These are phyloP conservation scores for Diaporthe capsici DNA, from an alignment of 2,329 filamentous ascomycete species.

Conservation along the genomic window DNA sequence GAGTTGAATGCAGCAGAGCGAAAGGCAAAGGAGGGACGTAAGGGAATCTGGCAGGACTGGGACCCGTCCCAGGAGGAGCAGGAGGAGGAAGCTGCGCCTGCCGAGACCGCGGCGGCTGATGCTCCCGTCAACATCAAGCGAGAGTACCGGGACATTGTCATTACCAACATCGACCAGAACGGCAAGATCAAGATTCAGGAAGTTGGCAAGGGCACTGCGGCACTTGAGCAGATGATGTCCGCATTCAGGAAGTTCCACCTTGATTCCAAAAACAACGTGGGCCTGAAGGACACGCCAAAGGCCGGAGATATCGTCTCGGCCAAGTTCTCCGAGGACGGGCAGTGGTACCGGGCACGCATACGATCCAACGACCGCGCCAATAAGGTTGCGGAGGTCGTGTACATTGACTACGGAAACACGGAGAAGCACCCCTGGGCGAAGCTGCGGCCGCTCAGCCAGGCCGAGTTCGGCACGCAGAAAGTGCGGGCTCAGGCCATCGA, in stretches of 20 bases:
- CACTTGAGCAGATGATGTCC: constrained; percentile 89
- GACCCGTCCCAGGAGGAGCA: constrained; percentile 88
- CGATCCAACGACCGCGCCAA: constrained; percentile 92
- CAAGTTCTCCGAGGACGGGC: constrained; percentile 88
- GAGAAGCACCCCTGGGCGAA: constrained; percentile 89
- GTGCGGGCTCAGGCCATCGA: constrained; percentile 91
- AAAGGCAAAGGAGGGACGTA: constrained; percentile 88
- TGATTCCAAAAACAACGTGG: constrained; percentile 82
- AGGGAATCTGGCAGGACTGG: constrained; percentile 94
- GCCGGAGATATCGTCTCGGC: constrained; percentile 92
- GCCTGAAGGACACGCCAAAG: constrained; percentile 84
- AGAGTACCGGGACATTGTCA: constrained; percentile 94
- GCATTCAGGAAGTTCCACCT: constrained; percentile 93
- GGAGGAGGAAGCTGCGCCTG: constrained; percentile 66
- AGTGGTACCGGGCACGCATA: constrained; percentile 95
- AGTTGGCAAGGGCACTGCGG: constrained; percentile 86
- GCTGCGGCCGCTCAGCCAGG: constrained; percentile 83
- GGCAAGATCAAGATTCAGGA: constrained; percentile 92
- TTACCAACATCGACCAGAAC: constrained; percentile 89
- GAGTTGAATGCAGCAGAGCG: constrained; percentile 91
- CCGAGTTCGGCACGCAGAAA: constrained; percentile 84
- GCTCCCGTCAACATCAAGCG: constrained; percentile 74
- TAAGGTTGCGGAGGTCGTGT: constrained; percentile 91
- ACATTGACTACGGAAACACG: constrained; percentile 96
- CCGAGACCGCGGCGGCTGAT: constrained; percentile 66